Evolutionary conservation across 352 stramenopile species (phyloP), one percentile per base, ranked within the genome.

Genomic region (Pythium monospermum): DNA sequence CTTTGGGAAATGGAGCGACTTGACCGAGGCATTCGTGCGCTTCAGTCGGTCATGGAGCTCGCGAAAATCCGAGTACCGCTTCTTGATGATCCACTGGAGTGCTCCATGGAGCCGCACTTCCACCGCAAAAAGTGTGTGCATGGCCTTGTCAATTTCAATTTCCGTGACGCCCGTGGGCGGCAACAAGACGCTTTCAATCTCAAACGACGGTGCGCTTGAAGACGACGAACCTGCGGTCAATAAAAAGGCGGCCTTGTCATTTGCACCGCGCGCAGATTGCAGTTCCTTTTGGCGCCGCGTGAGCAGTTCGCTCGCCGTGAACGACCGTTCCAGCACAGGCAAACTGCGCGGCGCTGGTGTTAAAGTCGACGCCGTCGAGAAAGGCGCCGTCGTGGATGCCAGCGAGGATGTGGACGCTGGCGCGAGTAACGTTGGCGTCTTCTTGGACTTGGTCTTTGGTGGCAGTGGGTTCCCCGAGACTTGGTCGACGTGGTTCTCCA

Each of bases 51-150:
- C 84, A 48, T 95, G 82, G 7, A 95, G 82, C 42, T 93, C 82
- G 47, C 82, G 64, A 57, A 95, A 95, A 51, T 95, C 84, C 57
- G 82, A 93, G 66, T 95, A 95, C 4, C 84, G 82, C 53, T 95
- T 95, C 61, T 87, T 73, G 35, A 90, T 92, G 57, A 90, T 84
- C 84, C 84, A 95, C 52, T 89, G 76, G n/a, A 93, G 66, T 4
- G 80, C 78, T 26, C 77, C 79, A 36, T 87, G 76, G 19, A 95
- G 69, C 18, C 64, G 73, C 55, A 94, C 81, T 52, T 94, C 79
- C 16, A 94, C 61, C 0, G 77, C 70, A 54, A 94, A 94, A 26
- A 91, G 58, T 5, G 81, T 94, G 62, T 94, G 83, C 39, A 75
- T 73, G 16, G 77, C 60, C 61, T 89, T 91, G 35, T 94, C 83